These are phyloP conservation scores for Anisodus tanguticus DNA, from an alignment of 257 asterid genomes.

Conservation along the genomic window DNA sequence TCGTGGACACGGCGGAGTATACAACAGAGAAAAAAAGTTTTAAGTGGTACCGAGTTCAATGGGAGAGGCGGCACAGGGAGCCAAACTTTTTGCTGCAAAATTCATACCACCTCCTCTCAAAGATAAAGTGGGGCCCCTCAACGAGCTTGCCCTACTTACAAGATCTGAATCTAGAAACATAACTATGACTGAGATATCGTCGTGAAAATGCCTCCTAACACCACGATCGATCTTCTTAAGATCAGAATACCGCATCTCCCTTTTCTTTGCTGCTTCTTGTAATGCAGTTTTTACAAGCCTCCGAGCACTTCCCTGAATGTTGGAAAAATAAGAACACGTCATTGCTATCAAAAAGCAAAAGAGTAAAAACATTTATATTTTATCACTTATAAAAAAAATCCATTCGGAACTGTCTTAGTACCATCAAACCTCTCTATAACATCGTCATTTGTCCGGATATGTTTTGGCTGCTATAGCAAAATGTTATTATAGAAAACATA, in stretches of 20 bases:
- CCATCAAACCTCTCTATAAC: too few relatives aligned
- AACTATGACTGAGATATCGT: constrained; percentile 52
- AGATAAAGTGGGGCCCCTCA: constrained; percentile 46
- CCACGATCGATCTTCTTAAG: constrained; percentile 59
- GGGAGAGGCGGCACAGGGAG: constrained; percentile 41
- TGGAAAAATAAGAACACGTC: constrained; percentile 4
- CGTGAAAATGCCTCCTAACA: constrained; percentile 57
- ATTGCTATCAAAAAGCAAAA: constrained; percentile 14
- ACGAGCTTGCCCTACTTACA: constrained; percentile 49
- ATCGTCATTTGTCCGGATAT: too few relatives aligned
- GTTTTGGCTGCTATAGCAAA: too few relatives aligned
- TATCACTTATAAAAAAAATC: too few relatives aligned
- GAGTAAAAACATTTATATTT: not conserved
- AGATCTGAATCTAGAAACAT: constrained; percentile 47
- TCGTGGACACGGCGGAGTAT: constrained; percentile 39
- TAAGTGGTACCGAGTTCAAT: constrained; percentile 40
- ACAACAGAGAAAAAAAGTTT: constrained; percentile 36
- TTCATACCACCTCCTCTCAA: constrained; percentile 48
- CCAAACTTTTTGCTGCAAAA: constrained; percentile 45
- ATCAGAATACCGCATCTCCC: constrained; percentile 66
- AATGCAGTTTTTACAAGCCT: constrained; percentile 55
- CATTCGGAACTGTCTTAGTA: too few relatives aligned
- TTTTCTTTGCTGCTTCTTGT: constrained; percentile 60
- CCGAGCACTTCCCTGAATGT: constrained; percentile 52
- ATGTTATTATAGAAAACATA: too few relatives aligned